These are phyloP conservation scores for Moricandia arvensis DNA, from an alignment of 345 rosid species.

Conservation along the genomic window DNA sequence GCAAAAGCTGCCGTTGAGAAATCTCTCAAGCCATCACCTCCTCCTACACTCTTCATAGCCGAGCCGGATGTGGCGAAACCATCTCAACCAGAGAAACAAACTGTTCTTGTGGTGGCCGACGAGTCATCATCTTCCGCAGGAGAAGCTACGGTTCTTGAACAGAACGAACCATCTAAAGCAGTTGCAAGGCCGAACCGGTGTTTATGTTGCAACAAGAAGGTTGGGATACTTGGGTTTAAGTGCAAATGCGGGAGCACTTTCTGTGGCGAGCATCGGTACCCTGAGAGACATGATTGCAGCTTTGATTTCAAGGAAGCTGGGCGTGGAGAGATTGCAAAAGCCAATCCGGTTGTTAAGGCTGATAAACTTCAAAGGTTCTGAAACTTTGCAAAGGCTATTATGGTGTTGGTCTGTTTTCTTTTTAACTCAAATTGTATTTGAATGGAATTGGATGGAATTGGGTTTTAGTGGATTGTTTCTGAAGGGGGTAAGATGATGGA, in stretches of 20 bases:
- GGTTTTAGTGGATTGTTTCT: constrained; percentile 15
- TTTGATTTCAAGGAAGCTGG: constrained; percentile 39
- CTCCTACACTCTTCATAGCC: not conserved
- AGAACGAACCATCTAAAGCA: constrained; percentile 3
- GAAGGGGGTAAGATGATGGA: not conserved
- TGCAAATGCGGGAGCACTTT: constrained; percentile 39
- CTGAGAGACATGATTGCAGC: constrained; percentile 39
- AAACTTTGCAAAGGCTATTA: not conserved
- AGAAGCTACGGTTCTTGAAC: not conserved
- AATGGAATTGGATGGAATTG: constrained; percentile 29
- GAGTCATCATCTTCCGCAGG: not conserved
- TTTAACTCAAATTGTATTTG: constrained; percentile 4
- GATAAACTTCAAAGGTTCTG: constrained; percentile 40
- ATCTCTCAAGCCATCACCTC: constrained; percentile 20
- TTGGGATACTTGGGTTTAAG: constrained; percentile 40
- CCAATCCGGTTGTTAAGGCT: constrained; percentile 40
- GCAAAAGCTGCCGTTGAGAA: constrained; percentile 37
- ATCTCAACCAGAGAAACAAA: not conserved
- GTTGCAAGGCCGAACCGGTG: constrained; percentile 35
- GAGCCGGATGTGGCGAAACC: constrained; percentile 5
- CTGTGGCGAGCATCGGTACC: constrained; percentile 40
- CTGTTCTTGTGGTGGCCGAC: not conserved
- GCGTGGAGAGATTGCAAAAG: constrained; percentile 33
- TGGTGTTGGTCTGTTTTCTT: not conserved
- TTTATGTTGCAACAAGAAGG: constrained; percentile 36